Evolutionary conservation across 257 asterid species (phyloP).

Genomic region (Solanum pennellii): DNA sequence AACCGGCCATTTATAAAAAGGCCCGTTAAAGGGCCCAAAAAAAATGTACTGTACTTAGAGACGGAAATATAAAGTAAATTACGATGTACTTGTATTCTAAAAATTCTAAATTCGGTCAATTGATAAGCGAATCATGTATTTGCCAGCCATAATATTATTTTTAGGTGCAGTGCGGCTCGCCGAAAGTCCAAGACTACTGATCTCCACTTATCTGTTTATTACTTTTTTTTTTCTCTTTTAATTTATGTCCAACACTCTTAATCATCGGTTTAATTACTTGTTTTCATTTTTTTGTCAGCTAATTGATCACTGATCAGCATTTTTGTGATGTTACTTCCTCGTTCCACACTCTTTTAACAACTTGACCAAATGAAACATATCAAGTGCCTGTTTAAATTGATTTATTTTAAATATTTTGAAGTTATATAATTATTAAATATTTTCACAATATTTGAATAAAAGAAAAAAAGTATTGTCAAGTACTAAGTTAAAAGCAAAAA

Average conservation of each 20-base stretch:
- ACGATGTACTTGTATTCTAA: background rate
- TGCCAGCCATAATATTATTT: background rate
- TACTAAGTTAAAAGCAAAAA: background rate
- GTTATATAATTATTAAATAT: too few relatives aligned
- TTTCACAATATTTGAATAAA: too few relatives aligned
- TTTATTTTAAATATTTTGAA: too few relatives aligned
- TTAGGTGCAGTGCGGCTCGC: slow-evolving; percentile 35
- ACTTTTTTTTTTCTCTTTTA: background rate
- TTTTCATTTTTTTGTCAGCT: background rate
- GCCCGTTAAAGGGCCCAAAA: slow-evolving; percentile 19
- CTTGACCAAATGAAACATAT: background rate
- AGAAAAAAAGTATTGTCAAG: too few relatives aligned
- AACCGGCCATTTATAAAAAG: background rate
- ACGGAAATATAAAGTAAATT: background rate
- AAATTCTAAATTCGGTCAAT: background rate
- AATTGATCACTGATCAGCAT: background rate
- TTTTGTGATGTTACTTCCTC: background rate
- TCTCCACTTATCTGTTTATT: background rate
- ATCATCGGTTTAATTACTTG: background rate
- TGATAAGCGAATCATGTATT: too few relatives aligned
- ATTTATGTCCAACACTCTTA: background rate
- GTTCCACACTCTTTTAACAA: background rate
- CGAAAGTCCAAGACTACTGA: slow-evolving; percentile 6
- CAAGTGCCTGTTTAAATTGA: background rate
- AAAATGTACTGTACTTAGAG: background rate